Percentiles rank a stretch among this genome's conserved stretches.
Evolutionary conservation across 805 yeast species (phyloP).

Genomic region (Wickerhamomyces sydowiorum): DNA sequence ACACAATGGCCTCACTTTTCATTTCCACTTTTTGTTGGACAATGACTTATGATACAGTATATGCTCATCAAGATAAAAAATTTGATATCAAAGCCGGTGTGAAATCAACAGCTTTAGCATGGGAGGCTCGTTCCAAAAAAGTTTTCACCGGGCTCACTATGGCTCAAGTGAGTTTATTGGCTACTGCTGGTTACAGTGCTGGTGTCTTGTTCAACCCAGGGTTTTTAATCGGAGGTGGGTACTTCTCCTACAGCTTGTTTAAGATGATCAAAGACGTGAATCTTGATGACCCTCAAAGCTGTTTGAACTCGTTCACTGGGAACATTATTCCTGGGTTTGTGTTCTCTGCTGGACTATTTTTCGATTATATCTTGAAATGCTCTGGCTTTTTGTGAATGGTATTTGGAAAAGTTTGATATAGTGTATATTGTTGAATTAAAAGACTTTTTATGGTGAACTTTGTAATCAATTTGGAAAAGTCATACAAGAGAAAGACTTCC

Average conservation of each 20-base stretch:
- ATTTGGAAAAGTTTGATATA: too few relatives aligned
- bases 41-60: conserved; percentile 91
- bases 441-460: too few relatives aligned
- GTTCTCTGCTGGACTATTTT: conserved; percentile 57
- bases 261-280: conserved; percentile 69
- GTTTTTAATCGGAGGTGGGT: conserved; percentile 57
- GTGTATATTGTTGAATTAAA: too few relatives aligned
- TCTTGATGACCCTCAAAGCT: conserved; percentile 69
- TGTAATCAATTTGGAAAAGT: too few relatives aligned
- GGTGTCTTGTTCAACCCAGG: conserved; percentile 77
- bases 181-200: conserved; percentile 64
- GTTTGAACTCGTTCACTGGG: conserved; percentile 75
- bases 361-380: conserved; percentile 54
- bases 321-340: conserved; percentile 75
- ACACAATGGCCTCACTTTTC: conserved; percentile 74
- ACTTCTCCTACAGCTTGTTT: conserved; percentile 65
- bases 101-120: conserved; percentile 90
- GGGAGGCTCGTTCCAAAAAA: conserved; percentile 79
- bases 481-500: too few relatives aligned
- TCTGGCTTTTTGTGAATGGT: conserved; percentile 35
- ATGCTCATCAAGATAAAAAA: conserved; percentile 94
- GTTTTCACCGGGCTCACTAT: conserved; percentile 58
- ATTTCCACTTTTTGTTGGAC: conserved; percentile 83
- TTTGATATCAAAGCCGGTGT: conserved; percentile 89
- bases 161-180: conserved; percentile 60